Conservation (phyloP, 1,284 basidiomycete genomes). For the Marasmius oreades region DNA sequence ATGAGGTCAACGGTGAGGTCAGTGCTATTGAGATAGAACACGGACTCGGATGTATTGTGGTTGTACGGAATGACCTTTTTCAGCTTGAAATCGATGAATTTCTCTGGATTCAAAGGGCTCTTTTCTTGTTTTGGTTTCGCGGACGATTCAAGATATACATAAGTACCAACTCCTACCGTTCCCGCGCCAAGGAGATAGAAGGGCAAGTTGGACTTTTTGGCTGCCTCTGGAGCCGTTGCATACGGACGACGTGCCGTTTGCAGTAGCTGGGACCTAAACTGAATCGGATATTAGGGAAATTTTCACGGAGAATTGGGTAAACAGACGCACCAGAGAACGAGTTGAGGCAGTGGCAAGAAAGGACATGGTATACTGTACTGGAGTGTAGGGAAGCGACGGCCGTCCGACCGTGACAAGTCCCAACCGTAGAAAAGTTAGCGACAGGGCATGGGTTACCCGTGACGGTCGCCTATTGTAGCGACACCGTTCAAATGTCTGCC, state of each 20-base stretch:
- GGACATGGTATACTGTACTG: slow-evolving; percentile 35
- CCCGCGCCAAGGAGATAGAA: slow-evolving; percentile 49
- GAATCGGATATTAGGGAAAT: slow-evolving; percentile 4
- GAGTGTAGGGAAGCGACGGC: slow-evolving; percentile 6
- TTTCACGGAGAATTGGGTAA: neutral
- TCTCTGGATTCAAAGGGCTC: slow-evolving; percentile 69
- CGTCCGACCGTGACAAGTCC: too few species aligned
- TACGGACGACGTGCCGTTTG: slow-evolving; percentile 28
- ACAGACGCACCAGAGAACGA: slow-evolving; percentile 37
- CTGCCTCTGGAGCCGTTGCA: slow-evolving; percentile 41
- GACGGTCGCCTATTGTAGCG: too few species aligned
- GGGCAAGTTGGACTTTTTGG: slow-evolving; percentile 44
- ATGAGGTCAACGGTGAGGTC: slow-evolving; percentile 7
- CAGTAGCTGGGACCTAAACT: slow-evolving; percentile 11
- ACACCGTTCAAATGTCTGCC: too few species aligned
- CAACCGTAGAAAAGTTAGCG: too few species aligned
- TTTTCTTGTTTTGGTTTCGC: slow-evolving; percentile 41
- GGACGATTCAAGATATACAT: slow-evolving; percentile 44
- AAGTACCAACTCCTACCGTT: slow-evolving; percentile 45
- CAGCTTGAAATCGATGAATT: slow-evolving; percentile 79
- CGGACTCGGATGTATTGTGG: slow-evolving; percentile 80
- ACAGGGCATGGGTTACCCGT: too few species aligned
- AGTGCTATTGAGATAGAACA: slow-evolving; percentile 6
- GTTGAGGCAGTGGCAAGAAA: slow-evolving; percentile 33
- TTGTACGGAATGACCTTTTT: slow-evolving; percentile 88